phyloP scores from a whole-genome alignment of 805 yeast genomes.

The Starmerella sirachaensis region DNA sequence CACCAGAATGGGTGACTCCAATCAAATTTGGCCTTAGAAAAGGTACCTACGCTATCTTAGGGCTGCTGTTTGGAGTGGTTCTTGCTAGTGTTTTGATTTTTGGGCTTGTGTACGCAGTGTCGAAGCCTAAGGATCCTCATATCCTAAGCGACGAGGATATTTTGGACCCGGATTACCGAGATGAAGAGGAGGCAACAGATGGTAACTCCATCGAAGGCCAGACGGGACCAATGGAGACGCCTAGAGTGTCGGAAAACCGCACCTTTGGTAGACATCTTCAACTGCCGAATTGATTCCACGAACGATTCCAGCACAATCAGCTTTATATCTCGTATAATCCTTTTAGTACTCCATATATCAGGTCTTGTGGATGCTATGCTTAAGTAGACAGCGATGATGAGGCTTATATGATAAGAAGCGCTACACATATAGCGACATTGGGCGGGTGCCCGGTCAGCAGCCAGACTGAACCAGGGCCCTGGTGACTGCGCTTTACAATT shows the following conservation, averaged over 20 bases:
- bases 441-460: too few relatives aligned
- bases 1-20: constrained; percentile 29
- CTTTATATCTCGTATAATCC: constrained; percentile 12
- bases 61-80: constrained; percentile 19
- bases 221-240: constrained; percentile 23
- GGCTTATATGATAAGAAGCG: too few relatives aligned
- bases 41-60: constrained; percentile 25
- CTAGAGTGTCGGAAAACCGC: constrained; percentile 21
- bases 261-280: constrained; percentile 26
- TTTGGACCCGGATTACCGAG: constrained; percentile 3
- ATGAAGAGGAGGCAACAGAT: constrained; percentile 2
- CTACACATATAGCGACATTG: too few relatives aligned
- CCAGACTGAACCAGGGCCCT: too few relatives aligned
- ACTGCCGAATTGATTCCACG: constrained; percentile 16
- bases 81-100: constrained; percentile 11
- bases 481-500: too few relatives aligned
- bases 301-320: too few relatives aligned
- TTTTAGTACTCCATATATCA: not conserved
- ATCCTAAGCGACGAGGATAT: constrained; percentile 4
- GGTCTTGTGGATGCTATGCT: too few relatives aligned
- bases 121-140: constrained; percentile 12
- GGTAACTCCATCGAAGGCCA: not conserved
- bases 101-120: constrained; percentile 8
- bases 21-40: constrained; percentile 26
- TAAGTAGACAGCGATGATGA: too few relatives aligned